phyloP scores from a whole-genome alignment of 805 yeast species.

The Kurtzmaniella fragi region DNA sequence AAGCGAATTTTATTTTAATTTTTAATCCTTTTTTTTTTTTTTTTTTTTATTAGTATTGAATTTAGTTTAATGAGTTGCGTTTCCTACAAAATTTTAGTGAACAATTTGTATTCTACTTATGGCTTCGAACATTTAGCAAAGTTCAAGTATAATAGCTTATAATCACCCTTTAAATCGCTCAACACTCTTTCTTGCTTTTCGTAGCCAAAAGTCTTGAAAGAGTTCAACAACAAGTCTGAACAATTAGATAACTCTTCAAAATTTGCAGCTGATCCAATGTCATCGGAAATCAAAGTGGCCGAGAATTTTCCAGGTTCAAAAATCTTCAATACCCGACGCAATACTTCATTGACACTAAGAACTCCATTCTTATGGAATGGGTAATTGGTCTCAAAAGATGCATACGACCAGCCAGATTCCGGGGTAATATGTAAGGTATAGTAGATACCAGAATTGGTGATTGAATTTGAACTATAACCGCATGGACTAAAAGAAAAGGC shows the following conservation, averaged over 20 bases:
- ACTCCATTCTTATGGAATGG: slow-evolving; percentile 38
- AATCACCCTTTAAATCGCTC: slow-evolving; percentile 67
- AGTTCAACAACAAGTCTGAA: slow-evolving; percentile 21
- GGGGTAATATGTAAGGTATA: slow-evolving; percentile 94
- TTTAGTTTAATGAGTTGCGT: too few relatives aligned
- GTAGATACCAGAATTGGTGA: slow-evolving; percentile 51
- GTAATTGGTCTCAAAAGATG: slow-evolving; percentile 89
- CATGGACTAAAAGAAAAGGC: slow-evolving; percentile 92
- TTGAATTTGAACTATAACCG: slow-evolving; percentile 88
- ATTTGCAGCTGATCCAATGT: slow-evolving; percentile 10
- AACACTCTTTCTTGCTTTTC: slow-evolving; percentile 59
- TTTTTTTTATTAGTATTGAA: background rate
- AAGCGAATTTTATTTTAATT: too few relatives aligned
- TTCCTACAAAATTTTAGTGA: too few relatives aligned
- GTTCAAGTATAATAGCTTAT: slow-evolving; percentile 66
- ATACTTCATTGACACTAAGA: slow-evolving; percentile 48
- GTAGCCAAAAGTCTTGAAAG: slow-evolving; percentile 36
- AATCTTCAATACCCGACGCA: slow-evolving; percentile 53
- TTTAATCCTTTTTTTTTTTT: too few relatives aligned
- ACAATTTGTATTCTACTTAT: too few relatives aligned
- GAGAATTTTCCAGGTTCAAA: slow-evolving; percentile 78
- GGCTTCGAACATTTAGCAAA: slow-evolving; percentile 36
- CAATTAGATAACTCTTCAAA: slow-evolving; percentile 23
- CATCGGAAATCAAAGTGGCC: slow-evolving; percentile 28
- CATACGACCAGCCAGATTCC: slow-evolving; percentile 90